phyloP scores from a whole-genome alignment of 495 filamentous ascomycete genomes.

The Penicillium subrubescens region DNA sequence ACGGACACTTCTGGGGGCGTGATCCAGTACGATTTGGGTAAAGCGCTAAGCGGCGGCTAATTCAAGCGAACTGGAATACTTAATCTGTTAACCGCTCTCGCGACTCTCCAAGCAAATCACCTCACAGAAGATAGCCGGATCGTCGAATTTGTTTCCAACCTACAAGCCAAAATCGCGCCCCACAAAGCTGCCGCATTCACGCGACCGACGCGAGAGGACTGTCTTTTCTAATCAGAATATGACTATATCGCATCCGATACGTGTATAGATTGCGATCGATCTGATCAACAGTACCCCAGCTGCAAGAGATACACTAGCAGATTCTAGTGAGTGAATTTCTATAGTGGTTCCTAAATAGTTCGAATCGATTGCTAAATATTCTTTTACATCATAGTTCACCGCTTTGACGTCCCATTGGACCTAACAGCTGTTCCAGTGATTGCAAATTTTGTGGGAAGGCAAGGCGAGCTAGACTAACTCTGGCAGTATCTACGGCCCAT shows the following conservation, averaged over 20 bases:
- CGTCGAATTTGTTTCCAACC: conserved; percentile 12
- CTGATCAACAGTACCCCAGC: conserved; percentile 7
- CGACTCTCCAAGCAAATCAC: conserved; percentile 13
- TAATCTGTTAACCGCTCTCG: conserved; percentile 33
- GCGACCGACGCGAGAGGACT: conserved; percentile 25
- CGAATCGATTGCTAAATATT: conserved; percentile 7
- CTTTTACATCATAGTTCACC: conserved; percentile 16
- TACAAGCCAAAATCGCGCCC: conserved; percentile 10
- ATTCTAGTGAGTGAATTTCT: conserved; percentile 16
- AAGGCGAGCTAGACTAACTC: conserved; percentile 28
- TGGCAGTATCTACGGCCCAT: conserved; percentile 28
- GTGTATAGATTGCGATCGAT: conserved; percentile 22
- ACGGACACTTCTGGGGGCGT: conserved; percentile 33
- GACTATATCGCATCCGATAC: conserved; percentile 22
- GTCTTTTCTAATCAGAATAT: conserved; percentile 32
- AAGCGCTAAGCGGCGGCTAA: conserved; percentile 22
- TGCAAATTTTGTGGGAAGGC: conserved; percentile 30
- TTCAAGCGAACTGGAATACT: conserved; percentile 36
- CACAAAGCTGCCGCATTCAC: conserved; percentile 9
- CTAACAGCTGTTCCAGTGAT: conserved; percentile 28
- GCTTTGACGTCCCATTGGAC: conserved; percentile 28
- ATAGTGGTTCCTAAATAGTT: conserved; percentile 4
- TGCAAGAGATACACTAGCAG: conserved; percentile 14
- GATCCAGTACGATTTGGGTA: conserved; percentile 46
- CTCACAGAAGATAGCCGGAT: conserved; percentile 19